Percentiles rank a stretch among this genome's conserved stretches.
These are phyloP conservation scores for Taphrina communis DNA, from an alignment of 1,139 yeast genomes.

Conservation along the genomic window DNA sequence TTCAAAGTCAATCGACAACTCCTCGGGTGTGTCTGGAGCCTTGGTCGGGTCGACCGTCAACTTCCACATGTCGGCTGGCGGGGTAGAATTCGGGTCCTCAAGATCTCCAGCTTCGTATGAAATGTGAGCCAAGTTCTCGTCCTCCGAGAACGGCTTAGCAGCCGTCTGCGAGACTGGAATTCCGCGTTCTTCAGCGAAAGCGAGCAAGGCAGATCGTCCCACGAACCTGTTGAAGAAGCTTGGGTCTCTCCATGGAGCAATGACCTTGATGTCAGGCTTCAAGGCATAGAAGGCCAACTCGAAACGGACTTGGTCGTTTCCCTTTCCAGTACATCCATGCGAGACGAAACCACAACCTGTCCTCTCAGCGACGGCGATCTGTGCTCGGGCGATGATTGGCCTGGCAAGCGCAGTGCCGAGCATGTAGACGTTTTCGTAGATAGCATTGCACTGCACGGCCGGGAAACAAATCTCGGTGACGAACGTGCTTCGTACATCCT, in stretches of 20 bases:
- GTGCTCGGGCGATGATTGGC: conserved; percentile 98
- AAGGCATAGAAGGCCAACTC: conserved; percentile 95
- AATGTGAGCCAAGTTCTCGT: conserved; percentile 97
- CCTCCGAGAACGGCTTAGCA: conserved; percentile 99
- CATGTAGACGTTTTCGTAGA: conserved; percentile 93
- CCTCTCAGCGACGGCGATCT: conserved; percentile 92
- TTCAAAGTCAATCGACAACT: conserved; percentile 77
- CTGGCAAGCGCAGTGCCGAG: conserved; percentile 97
- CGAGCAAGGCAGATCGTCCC: conserved; percentile 94
- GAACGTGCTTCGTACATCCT: conserved; percentile 92
- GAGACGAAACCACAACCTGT: conserved; percentile 98
- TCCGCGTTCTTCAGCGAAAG: conserved; percentile 86
- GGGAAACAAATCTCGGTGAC: conserved; percentile 90
- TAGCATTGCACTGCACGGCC: conserved; percentile 95
- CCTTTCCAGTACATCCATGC: conserved; percentile 99
- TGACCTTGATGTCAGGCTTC: conserved; percentile 94
- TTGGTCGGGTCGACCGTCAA: conserved; percentile 93
- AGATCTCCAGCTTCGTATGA: conserved; percentile 98
- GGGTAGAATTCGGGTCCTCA: conserved; percentile 97
- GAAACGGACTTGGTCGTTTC: conserved; percentile 98
- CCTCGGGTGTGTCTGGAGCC: conserved; percentile 93
- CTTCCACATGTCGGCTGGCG: conserved; percentile 99
- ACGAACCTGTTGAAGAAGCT: conserved; percentile 92
- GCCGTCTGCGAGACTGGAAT: conserved; percentile 96
- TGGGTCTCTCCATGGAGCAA: conserved; percentile 99